phyloP scores from a whole-genome alignment of 2,329 filamentous ascomycete species.

The Thielaviopsis cerberus region DNA sequence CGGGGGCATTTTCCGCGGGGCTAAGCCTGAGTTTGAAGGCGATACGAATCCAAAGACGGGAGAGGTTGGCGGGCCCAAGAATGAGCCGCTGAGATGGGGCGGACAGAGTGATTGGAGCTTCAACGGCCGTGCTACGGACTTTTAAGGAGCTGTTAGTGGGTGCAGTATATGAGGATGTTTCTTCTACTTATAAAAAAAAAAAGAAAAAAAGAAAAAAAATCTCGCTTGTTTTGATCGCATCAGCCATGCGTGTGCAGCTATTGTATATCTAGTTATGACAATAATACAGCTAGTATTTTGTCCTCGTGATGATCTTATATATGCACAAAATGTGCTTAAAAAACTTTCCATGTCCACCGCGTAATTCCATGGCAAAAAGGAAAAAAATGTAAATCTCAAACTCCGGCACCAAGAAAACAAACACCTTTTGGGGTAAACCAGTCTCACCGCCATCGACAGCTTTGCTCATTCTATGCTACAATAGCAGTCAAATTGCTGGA shows the following conservation, averaged over 20 bases:
- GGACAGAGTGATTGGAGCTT: constrained; percentile 66
- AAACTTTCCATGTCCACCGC: too few species aligned
- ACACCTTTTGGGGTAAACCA: too few species aligned
- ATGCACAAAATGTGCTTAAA: too few species aligned
- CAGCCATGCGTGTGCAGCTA: background rate
- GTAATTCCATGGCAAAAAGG: too few species aligned
- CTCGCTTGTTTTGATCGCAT: background rate
- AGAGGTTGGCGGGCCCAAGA: constrained; percentile 92
- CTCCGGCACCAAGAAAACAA: too few species aligned
- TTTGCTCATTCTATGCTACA: constrained; percentile 16
- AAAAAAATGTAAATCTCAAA: too few species aligned
- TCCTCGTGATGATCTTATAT: too few species aligned
- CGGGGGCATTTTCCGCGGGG: constrained; percentile 54
- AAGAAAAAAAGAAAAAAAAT: background rate
- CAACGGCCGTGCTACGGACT: constrained; percentile 88
- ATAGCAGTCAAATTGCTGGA: constrained; percentile 9
- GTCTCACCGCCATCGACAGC: constrained; percentile 15
- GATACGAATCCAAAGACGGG: constrained; percentile 85
- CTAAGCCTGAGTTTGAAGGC: constrained; percentile 80
- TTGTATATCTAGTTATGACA: background rate
- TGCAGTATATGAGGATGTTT: background rate
- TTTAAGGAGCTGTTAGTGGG: constrained; percentile 25
- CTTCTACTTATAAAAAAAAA: too few species aligned
- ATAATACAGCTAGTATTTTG: background rate
- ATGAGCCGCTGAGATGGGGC: constrained; percentile 84